phyloP scores from a whole-genome alignment of 345 rosid species.

The Sonneratia alba region DNA sequence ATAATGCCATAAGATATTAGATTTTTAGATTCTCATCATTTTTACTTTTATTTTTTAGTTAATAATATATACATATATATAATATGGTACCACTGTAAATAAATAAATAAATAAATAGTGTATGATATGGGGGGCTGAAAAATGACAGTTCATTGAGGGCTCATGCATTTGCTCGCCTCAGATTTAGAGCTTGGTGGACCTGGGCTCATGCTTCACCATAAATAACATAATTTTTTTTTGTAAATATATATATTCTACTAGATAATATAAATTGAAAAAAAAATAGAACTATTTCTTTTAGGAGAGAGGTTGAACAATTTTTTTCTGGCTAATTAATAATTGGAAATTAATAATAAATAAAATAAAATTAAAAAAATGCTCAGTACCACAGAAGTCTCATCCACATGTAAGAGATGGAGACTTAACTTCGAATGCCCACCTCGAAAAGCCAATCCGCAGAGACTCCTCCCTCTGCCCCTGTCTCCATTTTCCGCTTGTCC shows the following conservation, averaged over 20 bases:
- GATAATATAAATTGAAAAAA: no score
- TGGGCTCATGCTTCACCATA: not conserved
- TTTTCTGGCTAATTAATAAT: not conserved
- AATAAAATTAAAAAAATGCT: not conserved
- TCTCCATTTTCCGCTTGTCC: not conserved
- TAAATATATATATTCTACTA: no score
- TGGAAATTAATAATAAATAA: not conserved
- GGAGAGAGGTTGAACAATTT: no score
- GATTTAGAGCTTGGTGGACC: not conserved
- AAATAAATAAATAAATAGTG: no score
- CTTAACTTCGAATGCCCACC: slow-evolving; percentile 13
- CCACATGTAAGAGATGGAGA: not conserved
- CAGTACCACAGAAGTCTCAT: not conserved
- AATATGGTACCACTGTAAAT: no score
- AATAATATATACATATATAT: no score
- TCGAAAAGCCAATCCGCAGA: slow-evolving; percentile 17
- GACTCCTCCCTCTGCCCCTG: not conserved
- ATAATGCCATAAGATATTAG: no score
- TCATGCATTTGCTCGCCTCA: not conserved
- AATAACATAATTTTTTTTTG: not conserved
- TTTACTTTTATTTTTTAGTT: no score
- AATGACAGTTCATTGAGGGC: no score
- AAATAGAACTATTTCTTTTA: no score
- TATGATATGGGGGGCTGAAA: no score
- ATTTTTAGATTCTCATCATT: no score